Conservation (phyloP, 139 green algal species). For the Micractinium sp. region DNA sequence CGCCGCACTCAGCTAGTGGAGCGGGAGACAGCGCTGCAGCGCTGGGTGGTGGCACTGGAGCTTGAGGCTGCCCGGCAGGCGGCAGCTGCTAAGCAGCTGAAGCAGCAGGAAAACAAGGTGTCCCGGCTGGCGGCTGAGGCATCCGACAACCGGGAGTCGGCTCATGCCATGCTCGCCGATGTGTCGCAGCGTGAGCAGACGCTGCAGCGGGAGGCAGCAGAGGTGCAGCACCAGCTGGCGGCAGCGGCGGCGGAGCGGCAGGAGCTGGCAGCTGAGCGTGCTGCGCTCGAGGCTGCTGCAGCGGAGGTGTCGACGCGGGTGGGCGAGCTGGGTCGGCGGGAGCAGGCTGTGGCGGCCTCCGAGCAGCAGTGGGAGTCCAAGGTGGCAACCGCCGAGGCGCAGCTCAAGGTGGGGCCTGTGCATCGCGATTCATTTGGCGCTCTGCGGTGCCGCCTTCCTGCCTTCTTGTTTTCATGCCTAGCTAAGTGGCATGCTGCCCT, state of each 20-base stretch:
- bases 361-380: slow-evolving; percentile 31
- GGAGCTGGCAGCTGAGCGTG: slow-evolving; percentile 25
- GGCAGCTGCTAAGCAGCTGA: slow-evolving; percentile 23
- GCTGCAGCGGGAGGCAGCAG: slow-evolving; percentile 15
- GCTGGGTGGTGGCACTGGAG: slow-evolving; percentile 56
- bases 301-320: background rate
- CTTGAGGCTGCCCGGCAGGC: slow-evolving; percentile 44
- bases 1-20: slow-evolving; percentile 49
- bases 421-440: too few relatives aligned
- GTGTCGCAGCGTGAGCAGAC: slow-evolving; percentile 14
- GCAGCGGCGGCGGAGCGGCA: background rate
- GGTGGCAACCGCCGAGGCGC: background rate
- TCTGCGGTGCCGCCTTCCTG: too few relatives aligned
- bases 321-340: slow-evolving; percentile 30
- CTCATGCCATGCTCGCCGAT: slow-evolving; percentile 32
- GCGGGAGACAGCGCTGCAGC: slow-evolving; percentile 61
- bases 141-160: background rate
- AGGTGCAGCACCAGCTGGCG: background rate
- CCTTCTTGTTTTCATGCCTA: too few relatives aligned
- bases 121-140: background rate
- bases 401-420: background rate
- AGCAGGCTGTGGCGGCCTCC: slow-evolving; percentile 3
- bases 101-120: slow-evolving; percentile 32
- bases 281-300: slow-evolving; percentile 22
- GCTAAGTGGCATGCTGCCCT: too few relatives aligned